A percentile compares a stretch with the other conserved stretches of the same genome.
These are phyloP conservation scores for Ploettnerulaceae sp. DNA, from an alignment of 2,329 filamentous ascomycete species.

Conservation along the genomic window DNA sequence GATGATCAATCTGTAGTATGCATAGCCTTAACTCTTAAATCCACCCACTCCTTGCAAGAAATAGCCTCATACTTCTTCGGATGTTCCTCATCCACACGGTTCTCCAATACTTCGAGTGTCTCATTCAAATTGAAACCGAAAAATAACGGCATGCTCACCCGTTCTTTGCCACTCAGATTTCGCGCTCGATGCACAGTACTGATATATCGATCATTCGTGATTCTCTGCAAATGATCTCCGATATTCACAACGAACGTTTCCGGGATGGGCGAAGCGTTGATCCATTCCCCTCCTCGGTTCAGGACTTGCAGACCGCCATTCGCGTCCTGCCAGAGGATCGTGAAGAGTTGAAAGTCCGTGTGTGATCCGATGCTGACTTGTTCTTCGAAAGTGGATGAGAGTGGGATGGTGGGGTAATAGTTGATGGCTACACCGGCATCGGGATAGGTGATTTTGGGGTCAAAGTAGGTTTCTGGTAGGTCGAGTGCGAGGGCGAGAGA, in stretches of 20 bases:
- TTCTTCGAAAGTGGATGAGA: slow-evolving; percentile 8
- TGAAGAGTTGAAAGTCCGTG: slow-evolving; percentile 42
- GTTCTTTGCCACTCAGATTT: slow-evolving; percentile 11
- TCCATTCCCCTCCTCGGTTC: slow-evolving; percentile 39
- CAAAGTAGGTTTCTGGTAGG: slow-evolving; percentile 48
- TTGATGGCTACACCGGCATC: slow-evolving; percentile 36
- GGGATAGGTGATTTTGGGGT: slow-evolving; percentile 45
- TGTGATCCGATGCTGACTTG: slow-evolving; percentile 38
- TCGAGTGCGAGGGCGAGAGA: slow-evolving; percentile 50
- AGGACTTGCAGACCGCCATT: slow-evolving; percentile 43
- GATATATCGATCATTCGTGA: slow-evolving; percentile 74
- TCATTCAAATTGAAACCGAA: slow-evolving; percentile 13
- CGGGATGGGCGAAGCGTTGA: slow-evolving; percentile 39
- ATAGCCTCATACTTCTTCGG: slow-evolving; percentile 11
- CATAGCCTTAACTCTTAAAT: slow-evolving; percentile 12
- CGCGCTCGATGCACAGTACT: slow-evolving; percentile 68
- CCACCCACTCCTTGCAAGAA: slow-evolving; percentile 12
- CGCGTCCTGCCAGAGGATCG: slow-evolving; percentile 42
- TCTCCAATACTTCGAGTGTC: slow-evolving; percentile 7
- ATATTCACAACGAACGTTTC: slow-evolving; percentile 43
- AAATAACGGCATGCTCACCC: slow-evolving; percentile 10
- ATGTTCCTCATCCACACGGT: slow-evolving; percentile 12
- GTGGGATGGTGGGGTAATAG: slow-evolving; percentile 28
- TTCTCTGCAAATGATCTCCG: slow-evolving; percentile 61
- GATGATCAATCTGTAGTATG: slow-evolving; percentile 4